phyloP scores from a whole-genome alignment of 1,284 basidiomycete species.

The Coriolopsis trogii region DNA sequence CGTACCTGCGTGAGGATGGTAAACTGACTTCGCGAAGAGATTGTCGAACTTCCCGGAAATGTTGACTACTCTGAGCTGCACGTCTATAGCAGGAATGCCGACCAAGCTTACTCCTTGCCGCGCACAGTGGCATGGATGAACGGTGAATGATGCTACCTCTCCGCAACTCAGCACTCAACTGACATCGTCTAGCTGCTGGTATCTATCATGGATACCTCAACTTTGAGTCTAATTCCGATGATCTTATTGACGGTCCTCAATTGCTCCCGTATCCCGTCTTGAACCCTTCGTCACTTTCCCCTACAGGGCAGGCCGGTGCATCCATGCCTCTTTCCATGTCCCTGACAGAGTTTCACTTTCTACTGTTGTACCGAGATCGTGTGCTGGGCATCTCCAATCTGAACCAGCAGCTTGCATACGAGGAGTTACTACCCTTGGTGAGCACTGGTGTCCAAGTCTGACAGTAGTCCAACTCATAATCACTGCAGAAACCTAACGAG shows the following conservation, averaged over 20 bases:
- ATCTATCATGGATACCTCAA: slow-evolving; percentile 83
- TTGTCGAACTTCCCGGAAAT: slow-evolving; percentile 84
- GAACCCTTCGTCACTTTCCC: slow-evolving; percentile 28
- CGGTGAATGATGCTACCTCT: slow-evolving; percentile 43
- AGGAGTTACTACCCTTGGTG: slow-evolving; percentile 83
- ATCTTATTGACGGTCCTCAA: slow-evolving; percentile 78
- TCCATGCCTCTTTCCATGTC: slow-evolving; percentile 71
- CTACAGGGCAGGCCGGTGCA: slow-evolving; percentile 24
- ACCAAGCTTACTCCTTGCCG: slow-evolving; percentile 68
- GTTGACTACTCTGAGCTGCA: slow-evolving; percentile 76
- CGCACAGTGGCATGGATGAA: slow-evolving; percentile 89
- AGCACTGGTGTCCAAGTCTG: no score
- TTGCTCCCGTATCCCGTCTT: slow-evolving; percentile 66
- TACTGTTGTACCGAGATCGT: slow-evolving; percentile 84
- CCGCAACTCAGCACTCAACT: not conserved
- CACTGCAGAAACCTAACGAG: slow-evolving; percentile 69
- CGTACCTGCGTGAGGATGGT: not conserved
- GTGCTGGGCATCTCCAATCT: slow-evolving; percentile 81
- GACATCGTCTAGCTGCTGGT: slow-evolving; percentile 61
- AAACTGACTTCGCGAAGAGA: slow-evolving; percentile 55
- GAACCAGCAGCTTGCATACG: slow-evolving; percentile 83
- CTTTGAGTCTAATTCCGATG: slow-evolving; percentile 68
- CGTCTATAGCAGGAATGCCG: slow-evolving; percentile 71
- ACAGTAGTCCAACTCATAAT: not conserved
- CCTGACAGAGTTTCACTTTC: slow-evolving; percentile 91